Conservation (phyloP, 1,284 basidiomycete species). For the Ganoderma sinense region DNA sequence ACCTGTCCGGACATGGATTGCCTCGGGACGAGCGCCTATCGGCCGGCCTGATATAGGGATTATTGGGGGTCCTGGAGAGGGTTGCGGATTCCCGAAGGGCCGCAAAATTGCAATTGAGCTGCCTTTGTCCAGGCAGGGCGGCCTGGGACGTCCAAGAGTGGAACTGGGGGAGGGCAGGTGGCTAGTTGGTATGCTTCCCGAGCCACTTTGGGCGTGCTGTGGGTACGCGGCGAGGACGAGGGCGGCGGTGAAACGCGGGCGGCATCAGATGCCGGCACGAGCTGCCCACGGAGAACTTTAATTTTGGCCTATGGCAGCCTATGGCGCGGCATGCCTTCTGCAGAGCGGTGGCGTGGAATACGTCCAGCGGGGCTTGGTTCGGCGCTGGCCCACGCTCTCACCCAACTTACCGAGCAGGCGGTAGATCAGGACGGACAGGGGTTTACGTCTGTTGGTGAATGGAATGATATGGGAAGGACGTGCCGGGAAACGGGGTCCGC, state of each 20-base stretch:
- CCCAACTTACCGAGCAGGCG: constrained; percentile 29
- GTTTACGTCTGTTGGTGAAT: constrained; percentile 28
- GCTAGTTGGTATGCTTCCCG: constrained; percentile 21
- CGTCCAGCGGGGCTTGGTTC: constrained; percentile 21
- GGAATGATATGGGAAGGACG: constrained; percentile 21
- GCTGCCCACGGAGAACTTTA: constrained; percentile 27
- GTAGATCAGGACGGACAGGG: constrained; percentile 30
- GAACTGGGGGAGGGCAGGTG: constrained; percentile 21
- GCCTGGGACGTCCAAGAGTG: constrained; percentile 9
- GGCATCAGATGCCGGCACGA: constrained; percentile 32
- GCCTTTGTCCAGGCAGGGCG: constrained; percentile 18
- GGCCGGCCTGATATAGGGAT: no score
- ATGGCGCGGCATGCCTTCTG: constrained; percentile 17
- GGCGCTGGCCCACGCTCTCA: constrained; percentile 20
- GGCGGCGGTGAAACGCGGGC: constrained; percentile 28
- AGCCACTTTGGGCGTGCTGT: constrained; percentile 23
- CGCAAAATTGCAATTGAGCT: constrained; percentile 19
- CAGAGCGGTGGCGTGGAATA: constrained; percentile 5
- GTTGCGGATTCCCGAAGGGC: constrained; percentile 23
- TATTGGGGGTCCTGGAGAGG: no score
- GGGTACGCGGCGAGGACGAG: constrained; percentile 25
- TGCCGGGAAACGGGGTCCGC: neutral
- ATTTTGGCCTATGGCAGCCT: no score
- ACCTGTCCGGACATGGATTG: no score
- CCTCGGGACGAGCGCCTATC: no score